Conservation (phyloP, 352 stramenopile genomes). For the Phytophthora litchii region DNA sequence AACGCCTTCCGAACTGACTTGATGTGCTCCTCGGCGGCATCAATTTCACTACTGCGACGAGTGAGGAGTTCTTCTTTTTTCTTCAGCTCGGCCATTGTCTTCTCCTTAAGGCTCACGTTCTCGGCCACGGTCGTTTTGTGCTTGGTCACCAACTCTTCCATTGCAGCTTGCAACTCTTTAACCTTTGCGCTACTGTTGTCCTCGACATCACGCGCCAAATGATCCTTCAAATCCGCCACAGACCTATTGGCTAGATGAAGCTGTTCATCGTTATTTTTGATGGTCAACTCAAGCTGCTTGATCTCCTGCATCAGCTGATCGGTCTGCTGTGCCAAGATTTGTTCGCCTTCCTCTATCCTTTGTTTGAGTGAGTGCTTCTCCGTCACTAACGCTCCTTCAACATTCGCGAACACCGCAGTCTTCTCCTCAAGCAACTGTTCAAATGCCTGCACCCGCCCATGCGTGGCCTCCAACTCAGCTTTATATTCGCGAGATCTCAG, state of each 20-base stretch:
- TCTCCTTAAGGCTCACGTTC: slow-evolving; percentile 27
- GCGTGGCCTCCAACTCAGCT: slow-evolving; percentile 35
- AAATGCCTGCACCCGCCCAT: slow-evolving; percentile 35
- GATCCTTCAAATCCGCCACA: slow-evolving; percentile 18
- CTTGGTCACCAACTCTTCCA: slow-evolving; percentile 30
- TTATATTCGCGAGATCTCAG: slow-evolving; percentile 28
- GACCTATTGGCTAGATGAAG: slow-evolving; percentile 25
- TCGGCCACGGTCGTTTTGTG: slow-evolving; percentile 33
- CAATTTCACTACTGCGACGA: slow-evolving; percentile 26
- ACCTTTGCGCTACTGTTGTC: slow-evolving; percentile 23
- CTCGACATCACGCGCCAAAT: slow-evolving; percentile 16
- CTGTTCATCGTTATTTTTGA: slow-evolving; percentile 34
- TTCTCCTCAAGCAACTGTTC: slow-evolving; percentile 45
- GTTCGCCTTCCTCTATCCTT: slow-evolving; percentile 32
- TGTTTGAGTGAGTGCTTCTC: slow-evolving; percentile 36
- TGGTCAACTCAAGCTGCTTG: slow-evolving; percentile 26
- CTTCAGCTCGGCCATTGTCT: slow-evolving; percentile 28
- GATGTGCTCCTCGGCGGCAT: slow-evolving; percentile 24
- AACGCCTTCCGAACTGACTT: slow-evolving; percentile 30
- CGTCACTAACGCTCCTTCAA: slow-evolving; percentile 19
- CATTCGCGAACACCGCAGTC: slow-evolving; percentile 27
- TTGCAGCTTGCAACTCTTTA: slow-evolving; percentile 25
- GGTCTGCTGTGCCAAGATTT: slow-evolving; percentile 36
- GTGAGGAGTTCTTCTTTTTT: slow-evolving; percentile 32
- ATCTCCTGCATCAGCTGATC: slow-evolving; percentile 39